These are phyloP conservation scores for Tieghemiomyces parasiticus DNA, from an alignment of 192 early-diverging fungal species.

Conservation along the genomic window DNA sequence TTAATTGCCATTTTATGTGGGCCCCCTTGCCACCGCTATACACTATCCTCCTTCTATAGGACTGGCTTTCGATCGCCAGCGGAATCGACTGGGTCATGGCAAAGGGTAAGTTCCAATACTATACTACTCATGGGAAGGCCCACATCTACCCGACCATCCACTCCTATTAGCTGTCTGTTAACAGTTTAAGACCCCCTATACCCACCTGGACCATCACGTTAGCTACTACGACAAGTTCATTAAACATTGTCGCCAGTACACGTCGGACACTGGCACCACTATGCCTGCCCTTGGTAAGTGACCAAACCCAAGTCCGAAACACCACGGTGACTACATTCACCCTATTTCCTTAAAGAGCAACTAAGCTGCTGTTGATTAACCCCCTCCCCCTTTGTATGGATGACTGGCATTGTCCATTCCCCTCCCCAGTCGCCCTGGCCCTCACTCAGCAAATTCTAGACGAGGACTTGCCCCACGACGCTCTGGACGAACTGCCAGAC, in stretches of 20 bases:
- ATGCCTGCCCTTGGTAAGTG: neutral
- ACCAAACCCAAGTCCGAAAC: neutral
- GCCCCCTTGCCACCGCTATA: neutral
- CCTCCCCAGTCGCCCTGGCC: neutral
- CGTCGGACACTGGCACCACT: neutral
- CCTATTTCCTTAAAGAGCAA: neutral
- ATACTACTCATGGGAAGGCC: neutral
- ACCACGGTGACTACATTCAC: neutral
- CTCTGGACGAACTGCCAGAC: neutral
- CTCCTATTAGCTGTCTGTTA: neutral
- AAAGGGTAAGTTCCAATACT: conserved; percentile 19
- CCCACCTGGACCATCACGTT: neutral
- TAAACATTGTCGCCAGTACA: neutral
- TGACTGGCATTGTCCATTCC: neutral
- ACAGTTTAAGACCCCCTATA: neutral
- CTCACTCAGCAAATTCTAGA: neutral
- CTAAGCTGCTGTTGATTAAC: neutral
- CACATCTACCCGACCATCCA: neutral
- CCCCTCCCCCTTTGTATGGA: neutral
- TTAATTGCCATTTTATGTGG: neutral
- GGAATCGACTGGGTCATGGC: conserved; percentile 21
- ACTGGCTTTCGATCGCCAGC: conserved; percentile 18
- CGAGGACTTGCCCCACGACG: neutral
- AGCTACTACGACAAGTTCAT: conserved; percentile 3
- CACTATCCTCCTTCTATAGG: conserved; percentile 9